Conservation (phyloP, 805 yeast genomes). For the Monosporozyma yasuniensis region DNA sequence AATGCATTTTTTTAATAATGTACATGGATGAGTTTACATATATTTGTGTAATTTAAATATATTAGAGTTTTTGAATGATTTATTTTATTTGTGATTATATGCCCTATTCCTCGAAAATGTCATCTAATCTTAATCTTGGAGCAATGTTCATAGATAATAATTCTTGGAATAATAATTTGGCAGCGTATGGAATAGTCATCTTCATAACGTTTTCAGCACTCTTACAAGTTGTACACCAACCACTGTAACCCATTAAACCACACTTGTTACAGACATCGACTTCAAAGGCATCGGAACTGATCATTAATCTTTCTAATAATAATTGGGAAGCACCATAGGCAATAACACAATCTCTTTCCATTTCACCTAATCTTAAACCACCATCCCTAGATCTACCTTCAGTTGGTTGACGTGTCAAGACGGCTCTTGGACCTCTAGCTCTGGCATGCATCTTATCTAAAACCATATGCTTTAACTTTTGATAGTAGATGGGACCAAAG, state of each 20-base stretch:
- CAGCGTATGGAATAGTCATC: slow-evolving; percentile 99
- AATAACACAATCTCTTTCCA: slow-evolving; percentile 99
- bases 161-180: slow-evolving; percentile 93
- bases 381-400: slow-evolving; percentile 99
- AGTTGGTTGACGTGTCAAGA: slow-evolving; percentile 94
- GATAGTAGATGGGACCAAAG: slow-evolving; percentile 97
- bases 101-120: slow-evolving; percentile 50
- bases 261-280: slow-evolving; percentile 90
- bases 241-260: slow-evolving; percentile 95
- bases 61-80: not conserved
- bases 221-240: slow-evolving; percentile 97
- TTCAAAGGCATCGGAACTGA: slow-evolving; percentile 95
- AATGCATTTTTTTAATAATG: not conserved
- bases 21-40: not conserved
- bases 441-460: slow-evolving; percentile 99
- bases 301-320: slow-evolving; percentile 86
- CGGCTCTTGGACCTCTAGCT: slow-evolving; percentile 98
- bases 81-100: not conserved
- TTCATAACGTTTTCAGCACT: slow-evolving; percentile 76
- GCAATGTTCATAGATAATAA: slow-evolving; percentile 98
- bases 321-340: slow-evolving; percentile 98
- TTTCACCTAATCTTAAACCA: slow-evolving; percentile 96
- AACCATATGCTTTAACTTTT: slow-evolving; percentile 97
- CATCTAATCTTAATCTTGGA: slow-evolving; percentile 83
- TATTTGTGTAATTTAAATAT: not conserved